Conservation (phyloP, 805 yeast species). For the Kazachstania kunashirensis region DNA sequence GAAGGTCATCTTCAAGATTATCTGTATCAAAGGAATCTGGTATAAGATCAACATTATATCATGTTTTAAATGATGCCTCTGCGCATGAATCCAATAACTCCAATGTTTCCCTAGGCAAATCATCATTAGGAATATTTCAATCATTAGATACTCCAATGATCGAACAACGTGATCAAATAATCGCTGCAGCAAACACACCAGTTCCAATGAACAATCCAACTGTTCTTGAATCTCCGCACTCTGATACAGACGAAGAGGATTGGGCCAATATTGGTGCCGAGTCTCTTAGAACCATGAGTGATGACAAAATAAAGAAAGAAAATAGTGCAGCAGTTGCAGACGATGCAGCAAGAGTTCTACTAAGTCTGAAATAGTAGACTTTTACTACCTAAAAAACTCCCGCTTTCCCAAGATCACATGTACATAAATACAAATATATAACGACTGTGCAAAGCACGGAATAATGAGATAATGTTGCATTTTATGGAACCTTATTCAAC, state of each 20-base stretch:
- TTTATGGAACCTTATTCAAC: too few relatives aligned
- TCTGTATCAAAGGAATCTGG: slow-evolving; percentile 31
- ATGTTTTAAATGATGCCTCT: slow-evolving; percentile 10
- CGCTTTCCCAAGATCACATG: too few relatives aligned
- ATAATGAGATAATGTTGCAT: too few relatives aligned
- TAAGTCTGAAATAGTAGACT: slow-evolving; percentile 4
- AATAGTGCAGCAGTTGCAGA: slow-evolving; percentile 5
- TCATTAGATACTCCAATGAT: not conserved
- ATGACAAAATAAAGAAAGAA: slow-evolving; percentile 7
- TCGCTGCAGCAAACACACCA: slow-evolving; percentile 2
- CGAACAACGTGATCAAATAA: slow-evolving; percentile 11
- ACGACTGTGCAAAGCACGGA: too few relatives aligned
- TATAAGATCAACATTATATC: slow-evolving; percentile 23
- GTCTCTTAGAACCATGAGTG: slow-evolving; percentile 34
- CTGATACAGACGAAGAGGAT: slow-evolving; percentile 94
- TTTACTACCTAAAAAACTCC: too few relatives aligned
- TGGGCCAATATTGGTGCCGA: slow-evolving; percentile 89
- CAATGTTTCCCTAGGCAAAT: not conserved
- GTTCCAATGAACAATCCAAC: too few relatives aligned
- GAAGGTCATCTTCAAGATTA: slow-evolving; percentile 30
- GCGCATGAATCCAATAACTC: slow-evolving; percentile 12
- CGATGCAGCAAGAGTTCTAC: slow-evolving; percentile 8
- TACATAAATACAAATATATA: too few relatives aligned
- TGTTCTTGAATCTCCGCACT: slow-evolving; percentile 10
- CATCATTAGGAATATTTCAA: not conserved